Evolutionary conservation across 2,329 filamentous ascomycete genomes (phyloP).

Genomic region (Arthrinium puccinioides): DNA sequence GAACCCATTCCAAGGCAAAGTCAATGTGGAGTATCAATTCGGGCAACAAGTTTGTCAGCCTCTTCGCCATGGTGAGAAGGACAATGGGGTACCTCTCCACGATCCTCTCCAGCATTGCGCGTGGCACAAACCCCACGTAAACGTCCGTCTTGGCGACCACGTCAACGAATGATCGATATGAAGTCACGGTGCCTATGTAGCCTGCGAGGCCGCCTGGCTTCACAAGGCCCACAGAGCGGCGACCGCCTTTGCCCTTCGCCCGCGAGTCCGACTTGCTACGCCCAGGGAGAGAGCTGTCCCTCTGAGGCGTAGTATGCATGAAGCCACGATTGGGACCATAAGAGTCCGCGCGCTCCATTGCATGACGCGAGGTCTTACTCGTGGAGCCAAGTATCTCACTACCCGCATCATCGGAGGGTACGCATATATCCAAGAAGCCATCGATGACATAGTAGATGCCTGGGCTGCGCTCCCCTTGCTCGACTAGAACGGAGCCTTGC

Average conservation of each 20-base stretch:
- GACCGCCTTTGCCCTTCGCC: constrained; percentile 37
- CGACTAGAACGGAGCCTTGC: constrained; percentile 86
- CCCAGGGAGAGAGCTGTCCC: constrained; percentile 6
- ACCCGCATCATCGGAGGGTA: constrained; percentile 58
- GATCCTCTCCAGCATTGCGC: constrained; percentile 79
- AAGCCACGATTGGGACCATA: constrained; percentile 11
- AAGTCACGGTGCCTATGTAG: constrained; percentile 90
- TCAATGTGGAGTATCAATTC: constrained; percentile 92
- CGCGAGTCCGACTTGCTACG: constrained; percentile 27
- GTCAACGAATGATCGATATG: constrained; percentile 92
- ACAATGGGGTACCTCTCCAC: constrained; percentile 90
- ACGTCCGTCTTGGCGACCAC: constrained; percentile 97
- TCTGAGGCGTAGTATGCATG: constrained; percentile 8
- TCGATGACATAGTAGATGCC: constrained; percentile 97
- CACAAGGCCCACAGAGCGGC: constrained; percentile 76
- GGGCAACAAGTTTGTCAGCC: constrained; percentile 81
- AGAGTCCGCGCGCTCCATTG: constrained; percentile 26
- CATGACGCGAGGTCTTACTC: constrained; percentile 23
- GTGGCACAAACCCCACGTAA: constrained; percentile 90
- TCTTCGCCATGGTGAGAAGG: constrained; percentile 90
- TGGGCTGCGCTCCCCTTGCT: constrained; percentile 94
- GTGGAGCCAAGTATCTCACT: constrained; percentile 32
- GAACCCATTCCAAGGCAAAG: constrained; percentile 96
- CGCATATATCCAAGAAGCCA: constrained; percentile 89
- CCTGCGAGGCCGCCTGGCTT: constrained; percentile 93